Evolutionary conservation across 1,139 yeast genomes (phyloP), one percentile per base, ranked within the genome.

Genomic region (Scheffersomyces quercinus): DNA sequence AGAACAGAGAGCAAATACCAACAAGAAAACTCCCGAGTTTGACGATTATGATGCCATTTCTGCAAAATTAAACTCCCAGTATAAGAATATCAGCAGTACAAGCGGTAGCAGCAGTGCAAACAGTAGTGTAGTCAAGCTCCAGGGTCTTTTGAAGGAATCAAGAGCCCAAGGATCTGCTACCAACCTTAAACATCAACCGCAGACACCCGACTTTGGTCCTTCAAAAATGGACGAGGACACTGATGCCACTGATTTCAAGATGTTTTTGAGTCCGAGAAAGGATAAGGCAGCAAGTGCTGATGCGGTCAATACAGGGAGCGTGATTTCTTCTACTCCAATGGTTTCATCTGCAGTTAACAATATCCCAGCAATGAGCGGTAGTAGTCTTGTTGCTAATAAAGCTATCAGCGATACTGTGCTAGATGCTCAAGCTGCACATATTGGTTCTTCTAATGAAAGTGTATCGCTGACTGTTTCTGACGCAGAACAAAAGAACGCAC

Each of bases 31-130:
- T 3, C 79, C 80, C 1, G 79, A 72, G 40, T 73, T 70, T 52
- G 67, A 73, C 53, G 86, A 82, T 59, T 81, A 75, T 55, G 82
- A 80, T 49, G 77, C 80, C 12, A 72, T 82, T 41, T 79, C 83
- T 12, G 81, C 81, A 29, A 79, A 78, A 54, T 76, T 82, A 49
- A 82, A 82, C 58, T 74, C 82, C 14, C 87, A 82, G 55, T 80
- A 80, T 52, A 60, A 58, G 44, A 64, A 54, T 37, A 46, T 51
- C 34, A 47, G 41, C 13, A 51, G 43, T 5, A 14, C 35, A 14
- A 14, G 24, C n/a, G 35, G 20, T 10, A 31, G 5, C 8, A 10
- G 24, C 5, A 14, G 24, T 2, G 20, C 15, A 14, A 31, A 31
- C 24, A 31, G 35, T 13, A 31, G 35, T 31, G 35, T 31, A 3